Percentiles rank a stretch among this genome's conserved stretches.
phyloP scores from a whole-genome alignment of 768 basidiomycete species.

The Pleurotus salmoneostramineus region DNA sequence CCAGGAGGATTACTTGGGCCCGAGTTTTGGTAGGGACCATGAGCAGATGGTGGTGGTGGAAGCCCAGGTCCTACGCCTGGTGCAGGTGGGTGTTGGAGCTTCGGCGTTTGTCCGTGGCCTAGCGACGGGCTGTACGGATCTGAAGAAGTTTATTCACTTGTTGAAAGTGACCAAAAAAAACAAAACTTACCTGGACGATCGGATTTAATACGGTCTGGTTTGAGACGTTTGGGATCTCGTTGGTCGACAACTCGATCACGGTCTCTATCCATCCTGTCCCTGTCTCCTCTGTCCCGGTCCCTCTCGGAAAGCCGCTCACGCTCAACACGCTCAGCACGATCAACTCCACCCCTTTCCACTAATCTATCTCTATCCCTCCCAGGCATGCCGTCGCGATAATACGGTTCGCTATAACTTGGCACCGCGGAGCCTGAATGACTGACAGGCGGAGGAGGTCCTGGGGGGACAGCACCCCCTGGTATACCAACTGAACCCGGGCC shows the following conservation, averaged over 20 bases:
- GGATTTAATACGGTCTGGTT: constrained; percentile 30
- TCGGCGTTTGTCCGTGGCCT: constrained; percentile 13
- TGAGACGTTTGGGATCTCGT: constrained; percentile 60
- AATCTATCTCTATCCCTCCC: neutral
- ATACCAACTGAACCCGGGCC: constrained; percentile 21
- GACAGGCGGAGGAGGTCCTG: constrained; percentile 21
- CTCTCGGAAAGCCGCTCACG: constrained; percentile 20
- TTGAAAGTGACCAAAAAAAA: neutral
- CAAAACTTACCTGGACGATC: constrained; percentile 27
- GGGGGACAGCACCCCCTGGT: constrained; percentile 13
- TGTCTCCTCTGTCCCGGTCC: constrained; percentile 23
- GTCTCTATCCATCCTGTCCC: constrained; percentile 33
- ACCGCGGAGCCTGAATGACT: constrained; percentile 12
- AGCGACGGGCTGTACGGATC: constrained; percentile 36
- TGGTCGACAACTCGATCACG: constrained; percentile 41
- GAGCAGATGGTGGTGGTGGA: constrained; percentile 22
- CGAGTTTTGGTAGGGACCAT: constrained; percentile 9
- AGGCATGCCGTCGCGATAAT: constrained; percentile 10
- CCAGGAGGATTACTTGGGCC: constrained; percentile 17
- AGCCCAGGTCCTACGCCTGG: constrained; percentile 24
- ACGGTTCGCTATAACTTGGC: constrained; percentile 16
- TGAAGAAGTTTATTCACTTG: constrained; percentile 8
- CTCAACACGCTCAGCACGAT: neutral
- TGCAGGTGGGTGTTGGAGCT: constrained; percentile 16
- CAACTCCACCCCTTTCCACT: neutral